phyloP scores from a whole-genome alignment of 1,284 basidiomycete species.

The Filobasidium uniguttulatum region DNA sequence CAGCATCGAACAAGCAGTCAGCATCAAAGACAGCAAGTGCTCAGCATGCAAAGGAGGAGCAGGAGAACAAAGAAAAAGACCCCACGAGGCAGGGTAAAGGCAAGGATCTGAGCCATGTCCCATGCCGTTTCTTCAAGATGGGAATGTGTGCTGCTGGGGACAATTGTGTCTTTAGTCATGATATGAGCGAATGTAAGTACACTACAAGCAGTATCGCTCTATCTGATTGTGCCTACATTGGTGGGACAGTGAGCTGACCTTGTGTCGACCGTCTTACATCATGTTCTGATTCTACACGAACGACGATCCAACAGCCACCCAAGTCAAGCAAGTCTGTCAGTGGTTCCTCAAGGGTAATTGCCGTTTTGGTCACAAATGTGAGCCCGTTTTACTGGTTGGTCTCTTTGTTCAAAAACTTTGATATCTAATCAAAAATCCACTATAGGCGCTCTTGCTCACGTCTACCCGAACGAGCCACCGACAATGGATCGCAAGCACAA shows the following conservation, averaged over 20 bases:
- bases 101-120: conserved; percentile 88
- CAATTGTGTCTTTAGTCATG: conserved; percentile 90
- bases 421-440: neutral
- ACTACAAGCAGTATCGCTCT: too few relatives aligned
- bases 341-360: conserved; percentile 80
- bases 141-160: conserved; percentile 84
- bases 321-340: conserved; percentile 83
- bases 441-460: conserved; percentile 63
- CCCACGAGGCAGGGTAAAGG: conserved; percentile 31
- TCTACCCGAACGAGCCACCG: conserved; percentile 82
- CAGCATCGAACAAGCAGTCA: too few relatives aligned
- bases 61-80: too few relatives aligned
- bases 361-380: conserved; percentile 94
- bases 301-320: too few relatives aligned
- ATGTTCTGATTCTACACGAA: neutral
- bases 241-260: neutral
- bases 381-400: conserved; percentile 6
- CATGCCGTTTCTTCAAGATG: conserved; percentile 95
- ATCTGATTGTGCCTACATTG: neutral
- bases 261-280: too few relatives aligned
- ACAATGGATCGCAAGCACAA: conserved; percentile 98
- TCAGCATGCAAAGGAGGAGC: too few relatives aligned
- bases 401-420: neutral
- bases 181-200: conserved; percentile 25
- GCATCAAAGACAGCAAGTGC: too few relatives aligned